phyloP scores from a whole-genome alignment of 2,329 filamentous ascomycete species.

The Stachybotrys echinatus region DNA sequence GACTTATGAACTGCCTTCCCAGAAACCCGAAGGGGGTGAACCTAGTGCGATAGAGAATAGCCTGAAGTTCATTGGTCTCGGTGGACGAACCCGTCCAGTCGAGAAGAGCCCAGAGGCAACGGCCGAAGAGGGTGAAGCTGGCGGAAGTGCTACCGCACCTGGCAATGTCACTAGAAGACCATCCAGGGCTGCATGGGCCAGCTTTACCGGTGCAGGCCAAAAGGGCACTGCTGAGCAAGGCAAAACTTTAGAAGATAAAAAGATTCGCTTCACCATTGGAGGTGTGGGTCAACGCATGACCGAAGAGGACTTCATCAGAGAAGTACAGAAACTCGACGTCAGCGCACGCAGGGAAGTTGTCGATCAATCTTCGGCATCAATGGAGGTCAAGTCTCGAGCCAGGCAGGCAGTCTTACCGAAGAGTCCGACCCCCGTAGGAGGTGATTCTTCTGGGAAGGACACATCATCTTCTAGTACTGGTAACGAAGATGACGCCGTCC shows the following conservation, averaged over 20 bases:
- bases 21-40: slow-evolving; percentile 38
- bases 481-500: background rate
- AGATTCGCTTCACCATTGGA: slow-evolving; percentile 71
- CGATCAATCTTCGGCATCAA: slow-evolving; percentile 42
- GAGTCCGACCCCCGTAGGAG: background rate
- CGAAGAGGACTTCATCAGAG: slow-evolving; percentile 72
- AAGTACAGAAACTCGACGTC: slow-evolving; percentile 68
- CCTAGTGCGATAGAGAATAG: slow-evolving; percentile 35
- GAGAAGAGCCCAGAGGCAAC: slow-evolving; percentile 27
- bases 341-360: slow-evolving; percentile 53
- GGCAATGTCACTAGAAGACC: background rate
- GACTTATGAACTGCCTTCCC: slow-evolving; percentile 67
- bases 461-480: slow-evolving; percentile 4
- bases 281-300: slow-evolving; percentile 70
- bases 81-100: slow-evolving; percentile 33
- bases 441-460: background rate
- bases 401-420: slow-evolving; percentile 26
- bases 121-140: slow-evolving; percentile 23
- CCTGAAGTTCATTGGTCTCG: slow-evolving; percentile 51
- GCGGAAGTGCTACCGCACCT: slow-evolving; percentile 17
- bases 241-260: slow-evolving; percentile 60
- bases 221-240: slow-evolving; percentile 36
- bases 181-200: slow-evolving; percentile 41
- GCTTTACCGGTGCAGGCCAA: slow-evolving; percentile 25
- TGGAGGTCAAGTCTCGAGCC: slow-evolving; percentile 43